Conservation (phyloP, 208 protist species). For the Porcisia hertigi region DNA sequence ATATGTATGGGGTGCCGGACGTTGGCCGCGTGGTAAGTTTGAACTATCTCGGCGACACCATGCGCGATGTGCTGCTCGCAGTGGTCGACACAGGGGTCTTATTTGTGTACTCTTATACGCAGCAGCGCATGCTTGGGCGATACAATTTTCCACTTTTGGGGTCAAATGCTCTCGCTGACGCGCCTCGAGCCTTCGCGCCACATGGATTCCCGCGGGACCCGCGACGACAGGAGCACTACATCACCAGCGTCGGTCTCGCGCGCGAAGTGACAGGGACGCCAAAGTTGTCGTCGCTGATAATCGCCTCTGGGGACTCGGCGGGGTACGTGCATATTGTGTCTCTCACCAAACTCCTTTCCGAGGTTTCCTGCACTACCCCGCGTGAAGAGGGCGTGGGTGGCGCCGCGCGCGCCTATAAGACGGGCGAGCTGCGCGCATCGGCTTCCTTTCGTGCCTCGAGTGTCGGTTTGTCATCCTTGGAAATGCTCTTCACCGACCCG, state of each 20-base stretch:
- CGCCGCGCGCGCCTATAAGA: background rate
- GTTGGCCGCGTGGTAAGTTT: conserved; percentile 67
- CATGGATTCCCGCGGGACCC: background rate
- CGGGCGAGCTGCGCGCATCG: conserved; percentile 10
- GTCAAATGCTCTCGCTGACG: background rate
- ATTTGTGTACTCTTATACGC: conserved; percentile 73
- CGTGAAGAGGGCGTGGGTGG: conserved; percentile 3
- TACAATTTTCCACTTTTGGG: conserved; percentile 23
- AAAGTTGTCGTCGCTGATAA: conserved; percentile 7
- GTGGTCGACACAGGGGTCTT: conserved; percentile 73
- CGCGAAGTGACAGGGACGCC: conserved; percentile 4
- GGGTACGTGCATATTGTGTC: conserved; percentile 27
- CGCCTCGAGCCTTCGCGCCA: background rate
- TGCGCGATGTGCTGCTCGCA: conserved; percentile 70
- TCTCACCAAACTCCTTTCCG: conserved; percentile 11
- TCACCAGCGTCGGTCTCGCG: conserved; percentile 18
- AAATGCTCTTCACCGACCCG: background rate
- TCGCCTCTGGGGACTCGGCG: conserved; percentile 28
- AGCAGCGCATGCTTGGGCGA: conserved; percentile 44
- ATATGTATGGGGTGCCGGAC: conserved; percentile 39
- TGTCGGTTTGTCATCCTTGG: conserved; percentile 22
- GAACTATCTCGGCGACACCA: conserved; percentile 69
- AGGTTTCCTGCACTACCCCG: conserved; percentile 7
- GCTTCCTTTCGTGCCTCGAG: conserved; percentile 31
- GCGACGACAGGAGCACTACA: conserved; percentile 22